phyloP scores from a whole-genome alignment of 2,329 filamentous ascomycete genomes.

The Daldinia sp. region DNA sequence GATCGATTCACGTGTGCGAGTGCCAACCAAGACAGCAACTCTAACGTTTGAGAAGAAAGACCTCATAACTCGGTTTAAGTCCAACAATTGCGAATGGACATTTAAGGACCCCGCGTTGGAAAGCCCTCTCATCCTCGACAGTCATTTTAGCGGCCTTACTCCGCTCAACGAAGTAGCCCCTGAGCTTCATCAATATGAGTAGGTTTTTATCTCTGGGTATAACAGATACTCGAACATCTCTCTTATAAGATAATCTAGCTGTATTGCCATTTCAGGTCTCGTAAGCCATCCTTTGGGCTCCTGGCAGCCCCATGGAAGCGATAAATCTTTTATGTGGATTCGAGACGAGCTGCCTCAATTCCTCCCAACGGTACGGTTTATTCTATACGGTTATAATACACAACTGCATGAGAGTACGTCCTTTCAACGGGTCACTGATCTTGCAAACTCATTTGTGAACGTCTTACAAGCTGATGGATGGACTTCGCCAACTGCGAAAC shows the following conservation, averaged over 20 bases:
- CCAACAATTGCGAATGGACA: conserved; percentile 10
- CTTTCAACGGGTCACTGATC: conserved; percentile 38
- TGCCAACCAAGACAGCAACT: conserved; percentile 38
- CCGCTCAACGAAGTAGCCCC: conserved; percentile 39
- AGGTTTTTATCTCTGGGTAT: not conserved
- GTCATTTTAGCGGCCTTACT: conserved; percentile 44
- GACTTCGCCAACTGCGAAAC: conserved; percentile 35
- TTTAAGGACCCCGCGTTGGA: conserved; percentile 8
- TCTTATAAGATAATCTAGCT: conserved; percentile 28
- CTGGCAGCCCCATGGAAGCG: conserved; percentile 41
- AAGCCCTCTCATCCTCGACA: conserved; percentile 38
- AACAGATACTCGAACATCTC: not conserved
- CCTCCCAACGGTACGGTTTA: conserved; percentile 35
- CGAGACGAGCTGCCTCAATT: conserved; percentile 41
- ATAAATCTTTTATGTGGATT: conserved; percentile 49
- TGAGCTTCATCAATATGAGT: conserved; percentile 40
- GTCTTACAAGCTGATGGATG: conserved; percentile 39
- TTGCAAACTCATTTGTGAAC: conserved; percentile 39
- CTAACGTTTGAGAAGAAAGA: conserved; percentile 33
- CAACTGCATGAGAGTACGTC: conserved; percentile 40
- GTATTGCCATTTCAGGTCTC: conserved; percentile 45
- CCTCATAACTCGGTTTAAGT: not conserved
- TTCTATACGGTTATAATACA: conserved; percentile 48
- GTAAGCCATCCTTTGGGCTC: conserved; percentile 46
- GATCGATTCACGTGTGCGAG: conserved; percentile 12